Percentiles rank a stretch among this genome's conserved stretches.
These are phyloP conservation scores for Margaritispora aquatica DNA, from an alignment of 495 filamentous ascomycete species.

Conservation along the genomic window DNA sequence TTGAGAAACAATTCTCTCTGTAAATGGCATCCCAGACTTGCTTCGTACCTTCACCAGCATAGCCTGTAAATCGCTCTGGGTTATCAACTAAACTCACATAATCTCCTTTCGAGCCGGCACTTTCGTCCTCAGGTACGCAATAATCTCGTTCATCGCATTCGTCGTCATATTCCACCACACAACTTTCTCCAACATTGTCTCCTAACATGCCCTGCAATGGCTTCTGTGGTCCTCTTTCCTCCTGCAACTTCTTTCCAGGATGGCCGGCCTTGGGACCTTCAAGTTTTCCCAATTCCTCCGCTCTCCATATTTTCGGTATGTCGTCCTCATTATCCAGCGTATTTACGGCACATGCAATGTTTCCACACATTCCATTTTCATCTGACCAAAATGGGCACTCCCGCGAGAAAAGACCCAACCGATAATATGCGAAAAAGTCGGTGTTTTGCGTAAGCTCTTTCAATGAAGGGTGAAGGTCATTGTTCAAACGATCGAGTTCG, in stretches of 20 bases:
- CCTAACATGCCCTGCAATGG: conserved; percentile 81
- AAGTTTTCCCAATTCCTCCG: conserved; percentile 85
- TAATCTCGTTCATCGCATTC: conserved; percentile 97
- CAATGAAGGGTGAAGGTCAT: conserved; percentile 70
- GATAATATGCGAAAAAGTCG: conserved; percentile 97
- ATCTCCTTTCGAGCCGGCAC: conserved; percentile 79
- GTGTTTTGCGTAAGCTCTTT: conserved; percentile 76
- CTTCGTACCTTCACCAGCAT: conserved; percentile 71
- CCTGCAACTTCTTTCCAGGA: conserved; percentile 66
- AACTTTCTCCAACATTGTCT: conserved; percentile 85
- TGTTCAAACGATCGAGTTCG: conserved; percentile 79
- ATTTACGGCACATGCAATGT: conserved; percentile 95
- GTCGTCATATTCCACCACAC: conserved; percentile 94
- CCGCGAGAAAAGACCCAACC: conserved; percentile 92
- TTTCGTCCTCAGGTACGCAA: conserved; percentile 93
- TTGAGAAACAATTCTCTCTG: conserved; percentile 93
- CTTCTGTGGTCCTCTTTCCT: conserved; percentile 55
- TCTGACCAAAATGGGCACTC: conserved; percentile 95
- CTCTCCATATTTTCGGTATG: conserved; percentile 85
- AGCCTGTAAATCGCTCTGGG: conserved; percentile 93
- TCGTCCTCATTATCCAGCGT: conserved; percentile 94
- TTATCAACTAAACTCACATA: conserved; percentile 94
- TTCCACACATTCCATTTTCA: conserved; percentile 89
- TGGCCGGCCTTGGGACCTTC: conserved; percentile 88
- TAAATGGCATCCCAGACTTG: conserved; percentile 97